Conservation (phyloP, 2,329 filamentous ascomycete genomes). For the Botryotinia globosa region DNA sequence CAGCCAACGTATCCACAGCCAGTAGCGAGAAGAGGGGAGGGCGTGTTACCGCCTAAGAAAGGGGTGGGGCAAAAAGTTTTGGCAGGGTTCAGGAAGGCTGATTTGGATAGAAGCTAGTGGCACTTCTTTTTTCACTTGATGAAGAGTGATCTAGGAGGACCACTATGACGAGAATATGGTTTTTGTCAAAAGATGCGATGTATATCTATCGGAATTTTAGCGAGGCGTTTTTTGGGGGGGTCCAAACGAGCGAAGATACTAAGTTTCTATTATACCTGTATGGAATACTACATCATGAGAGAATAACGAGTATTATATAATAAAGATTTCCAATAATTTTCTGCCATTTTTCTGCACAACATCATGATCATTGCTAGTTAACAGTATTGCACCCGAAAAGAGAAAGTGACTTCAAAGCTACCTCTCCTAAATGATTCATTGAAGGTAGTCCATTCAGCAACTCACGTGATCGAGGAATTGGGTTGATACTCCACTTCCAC, state of each 20-base stretch:
- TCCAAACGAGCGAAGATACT: not conserved
- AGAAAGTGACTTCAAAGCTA: not conserved
- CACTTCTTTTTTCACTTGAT: too few relatives aligned
- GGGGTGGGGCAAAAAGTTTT: conserved; percentile 27
- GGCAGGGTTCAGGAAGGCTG: conserved; percentile 31
- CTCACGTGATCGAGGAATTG: not conserved
- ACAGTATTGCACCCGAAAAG: not conserved
- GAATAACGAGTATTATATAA: not conserved
- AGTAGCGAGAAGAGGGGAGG: conserved; percentile 7
- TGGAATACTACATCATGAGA: too few relatives aligned
- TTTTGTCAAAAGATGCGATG: not conserved
- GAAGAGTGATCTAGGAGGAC: fast-evolving
- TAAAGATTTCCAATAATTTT: not conserved
- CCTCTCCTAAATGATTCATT: not conserved
- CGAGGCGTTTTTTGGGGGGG: not conserved
- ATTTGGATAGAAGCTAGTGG: conserved; percentile 32
- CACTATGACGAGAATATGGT: too few relatives aligned
- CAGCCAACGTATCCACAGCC: conserved; percentile 23
- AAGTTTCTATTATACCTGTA: not conserved
- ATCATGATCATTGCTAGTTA: not conserved
- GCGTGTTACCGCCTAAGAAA: conserved; percentile 19
- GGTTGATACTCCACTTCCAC: not conserved
- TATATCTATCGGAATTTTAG: not conserved
- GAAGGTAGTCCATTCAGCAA: not conserved
- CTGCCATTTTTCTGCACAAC: not conserved